Base-by-base conservation (phyloP, 2,329 filamentous ascomycete species). In the Macrophomina tecta region DNA sequence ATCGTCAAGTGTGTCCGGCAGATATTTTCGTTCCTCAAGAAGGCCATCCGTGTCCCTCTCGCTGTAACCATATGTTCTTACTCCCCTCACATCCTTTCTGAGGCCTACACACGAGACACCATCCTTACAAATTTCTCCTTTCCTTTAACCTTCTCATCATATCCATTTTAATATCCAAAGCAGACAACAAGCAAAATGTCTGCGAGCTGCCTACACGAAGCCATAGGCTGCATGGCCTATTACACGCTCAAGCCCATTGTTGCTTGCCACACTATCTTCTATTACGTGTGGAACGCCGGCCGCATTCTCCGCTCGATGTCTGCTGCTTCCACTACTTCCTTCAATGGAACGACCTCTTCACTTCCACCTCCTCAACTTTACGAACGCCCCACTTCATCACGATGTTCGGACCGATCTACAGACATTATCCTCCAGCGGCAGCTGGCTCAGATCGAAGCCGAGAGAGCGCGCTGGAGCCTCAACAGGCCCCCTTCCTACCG, bases 241-340 rank as follows among this genome's bases (percentile, higher is more conserved):
- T 65, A 56, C 38, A 56, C 49, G 9, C 4, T 56, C 45, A 45
- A 32, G 32, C 62, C 62, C 32, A 1, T 65, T 3, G 32, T 65
- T n/a, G 36, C 16, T 5, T 65, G 51, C 40, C 62, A 40, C 12
- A 48, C 62, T 51, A 65, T 65, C 40, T 11, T 45, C 38, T 23
- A 40, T 11, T 38, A 49, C 32, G 30, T 28, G 18, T 46, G 51
- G 51, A 55, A 36, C 4, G 34, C 42, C 11, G 14, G 30, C 30
- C 51, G 51, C n/a, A 55, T 32, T 12, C 42, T 56, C 32, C 32
- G 53, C 9, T 40, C 40, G 3, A 16, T 65, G 51, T 55, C 62
- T 2, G 51, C 28, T 18, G 8, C 42, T 14, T 12, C 42, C 23
- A 23, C 23, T 23, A 23, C 3, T 1, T 12, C 28, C 40, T 28